phyloP scores from a whole-genome alignment of 148 eudicot species.

The Agrostemma githago region DNA sequence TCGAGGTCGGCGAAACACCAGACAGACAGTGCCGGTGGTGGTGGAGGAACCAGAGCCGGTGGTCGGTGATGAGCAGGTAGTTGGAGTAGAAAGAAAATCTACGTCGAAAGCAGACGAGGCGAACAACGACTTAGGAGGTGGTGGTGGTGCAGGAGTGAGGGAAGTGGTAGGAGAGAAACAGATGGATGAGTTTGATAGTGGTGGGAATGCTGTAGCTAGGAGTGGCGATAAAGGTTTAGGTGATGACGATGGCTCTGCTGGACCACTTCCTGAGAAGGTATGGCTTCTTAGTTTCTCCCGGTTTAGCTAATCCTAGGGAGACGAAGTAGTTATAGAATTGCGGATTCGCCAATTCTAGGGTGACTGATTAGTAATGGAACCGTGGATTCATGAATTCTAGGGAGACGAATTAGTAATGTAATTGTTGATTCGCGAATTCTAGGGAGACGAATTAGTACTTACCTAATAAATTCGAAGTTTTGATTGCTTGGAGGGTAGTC shows the following conservation, averaged over 20 bases:
- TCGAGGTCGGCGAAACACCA: conserved; percentile 26
- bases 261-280: conserved; percentile 77
- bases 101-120: conserved; percentile 19
- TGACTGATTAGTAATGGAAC: not conserved
- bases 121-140: conserved; percentile 5
- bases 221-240: conserved; percentile 41
- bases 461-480: not conserved
- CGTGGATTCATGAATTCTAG: not conserved
- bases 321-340: not conserved
- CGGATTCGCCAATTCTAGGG: not conserved
- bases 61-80: conserved; percentile 24
- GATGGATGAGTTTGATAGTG: conserved; percentile 70
- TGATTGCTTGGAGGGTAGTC: not conserved
- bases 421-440: not conserved
- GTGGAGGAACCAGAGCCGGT: conserved; percentile 22
- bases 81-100: conserved; percentile 27
- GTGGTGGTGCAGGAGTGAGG: conserved; percentile 14
- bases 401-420: not conserved
- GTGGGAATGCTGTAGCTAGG: conserved; percentile 37
- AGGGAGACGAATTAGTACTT: not conserved
- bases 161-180: conserved; percentile 36
- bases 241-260: conserved; percentile 56
- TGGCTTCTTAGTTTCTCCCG: not conserved
- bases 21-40: conserved; percentile 21
- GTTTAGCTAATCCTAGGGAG: not conserved